phyloP scores from a whole-genome alignment of 202 grass and related monocot genomes.

The Setaria viridis region DNA sequence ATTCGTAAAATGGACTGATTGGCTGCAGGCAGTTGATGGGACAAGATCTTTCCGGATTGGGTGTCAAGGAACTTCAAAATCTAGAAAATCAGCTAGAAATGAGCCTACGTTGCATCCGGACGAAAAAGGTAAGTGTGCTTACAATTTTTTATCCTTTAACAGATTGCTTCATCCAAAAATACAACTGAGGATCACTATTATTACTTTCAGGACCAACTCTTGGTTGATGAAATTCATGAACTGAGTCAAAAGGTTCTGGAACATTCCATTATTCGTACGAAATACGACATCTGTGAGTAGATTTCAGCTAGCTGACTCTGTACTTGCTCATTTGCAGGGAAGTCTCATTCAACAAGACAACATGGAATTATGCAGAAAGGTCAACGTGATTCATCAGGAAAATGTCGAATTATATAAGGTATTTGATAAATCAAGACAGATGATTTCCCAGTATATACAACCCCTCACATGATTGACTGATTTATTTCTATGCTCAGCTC shows the following conservation, averaged over 20 bases:
- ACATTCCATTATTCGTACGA: neutral
- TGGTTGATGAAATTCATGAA: conserved; percentile 77
- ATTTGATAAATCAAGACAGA: conserved; percentile 17
- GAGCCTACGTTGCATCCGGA: conserved; percentile 63
- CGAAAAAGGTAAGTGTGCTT: conserved; percentile 65
- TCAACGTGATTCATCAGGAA: conserved; percentile 70
- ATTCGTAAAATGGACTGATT: neutral
- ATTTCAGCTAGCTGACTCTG: conserved; percentile 33
- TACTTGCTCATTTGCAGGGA: conserved; percentile 57
- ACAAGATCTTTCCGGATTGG: conserved; percentile 79
- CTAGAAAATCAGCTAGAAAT: conserved; percentile 78
- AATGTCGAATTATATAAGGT: conserved; percentile 73
- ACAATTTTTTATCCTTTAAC: neutral
- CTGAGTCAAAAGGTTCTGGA: conserved; percentile 72
- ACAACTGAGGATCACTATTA: conserved; percentile 23
- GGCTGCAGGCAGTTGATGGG: conserved; percentile 82
- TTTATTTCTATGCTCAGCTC: conserved; percentile 42
- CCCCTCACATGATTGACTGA: neutral
- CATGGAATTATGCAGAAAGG: conserved; percentile 73
- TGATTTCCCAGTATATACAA: neutral
- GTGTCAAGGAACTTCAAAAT: conserved; percentile 66
- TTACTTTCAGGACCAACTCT: conserved; percentile 70
- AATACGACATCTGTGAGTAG: conserved; percentile 1
- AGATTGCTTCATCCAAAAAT: conserved; percentile 21
- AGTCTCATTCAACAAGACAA: conserved; percentile 70